Evolutionary conservation across 306 rosid genomes (phyloP).

Genomic region (Prunus padus): DNA sequence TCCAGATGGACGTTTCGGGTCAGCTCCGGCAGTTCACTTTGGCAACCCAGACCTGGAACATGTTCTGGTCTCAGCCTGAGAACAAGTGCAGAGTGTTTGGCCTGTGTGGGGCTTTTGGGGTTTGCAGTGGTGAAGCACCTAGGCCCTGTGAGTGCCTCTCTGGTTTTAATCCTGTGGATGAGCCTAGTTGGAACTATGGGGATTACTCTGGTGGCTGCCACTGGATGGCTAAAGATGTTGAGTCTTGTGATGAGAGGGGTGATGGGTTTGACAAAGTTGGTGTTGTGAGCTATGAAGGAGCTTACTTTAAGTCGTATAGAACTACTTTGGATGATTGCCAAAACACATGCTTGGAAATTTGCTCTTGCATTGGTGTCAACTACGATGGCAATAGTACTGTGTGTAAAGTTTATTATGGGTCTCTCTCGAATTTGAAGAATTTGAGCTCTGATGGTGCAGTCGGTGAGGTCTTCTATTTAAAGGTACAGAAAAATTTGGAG

Average conservation of each 20-base stretch:
- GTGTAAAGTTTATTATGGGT: slow-evolving; percentile 49
- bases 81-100: slow-evolving; percentile 42
- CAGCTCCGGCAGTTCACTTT: slow-evolving; percentile 69
- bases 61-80: slow-evolving; percentile 62
- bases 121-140: slow-evolving; percentile 26
- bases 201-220: slow-evolving; percentile 58
- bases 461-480: slow-evolving; percentile 35
- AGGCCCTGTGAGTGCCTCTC: slow-evolving; percentile 42
- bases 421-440: slow-evolving; percentile 52
- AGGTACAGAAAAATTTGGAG: slow-evolving; percentile 30
- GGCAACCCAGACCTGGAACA: slow-evolving; percentile 57
- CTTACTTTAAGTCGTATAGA: neutral
- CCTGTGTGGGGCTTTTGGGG: slow-evolving; percentile 60
- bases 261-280: slow-evolving; percentile 49
- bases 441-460: slow-evolving; percentile 17
- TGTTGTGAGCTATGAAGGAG: slow-evolving; percentile 26
- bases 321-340: slow-evolving; percentile 39
- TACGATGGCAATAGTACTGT: slow-evolving; percentile 27
- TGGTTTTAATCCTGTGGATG: slow-evolving; percentile 50
- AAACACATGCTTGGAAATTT: slow-evolving; percentile 39
- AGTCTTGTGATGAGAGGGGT: slow-evolving; percentile 24
- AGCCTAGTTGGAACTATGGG: slow-evolving; percentile 41
- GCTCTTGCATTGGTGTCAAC: slow-evolving; percentile 54
- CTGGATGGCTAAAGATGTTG: neutral
- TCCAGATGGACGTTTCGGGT: slow-evolving; percentile 49